Evolutionary conservation across 345 rosid species (phyloP).

Genomic region (Hibiscus trionum): DNA sequence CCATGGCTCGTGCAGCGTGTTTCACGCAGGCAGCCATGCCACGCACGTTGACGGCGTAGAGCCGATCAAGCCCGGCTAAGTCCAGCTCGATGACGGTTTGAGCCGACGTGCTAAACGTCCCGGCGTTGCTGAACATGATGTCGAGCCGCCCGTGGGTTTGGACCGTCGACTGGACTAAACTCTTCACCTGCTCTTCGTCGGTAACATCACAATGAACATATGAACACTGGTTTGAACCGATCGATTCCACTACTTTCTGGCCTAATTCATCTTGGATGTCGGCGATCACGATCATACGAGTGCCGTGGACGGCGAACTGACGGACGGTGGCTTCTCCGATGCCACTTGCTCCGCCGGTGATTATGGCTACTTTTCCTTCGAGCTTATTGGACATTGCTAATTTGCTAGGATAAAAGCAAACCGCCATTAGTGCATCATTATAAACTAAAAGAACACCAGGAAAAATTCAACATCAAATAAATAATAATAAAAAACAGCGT

Average conservation of each 20-base stretch:
- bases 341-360: background rate
- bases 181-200: conserved; percentile 7
- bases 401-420: too few relatives aligned
- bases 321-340: background rate
- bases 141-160: conserved; percentile 5
- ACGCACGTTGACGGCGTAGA: background rate
- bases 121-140: conserved; percentile 12
- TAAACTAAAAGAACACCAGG: too few relatives aligned
- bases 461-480: too few relatives aligned
- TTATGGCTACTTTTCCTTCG: background rate
- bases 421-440: too few relatives aligned
- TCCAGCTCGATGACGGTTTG: conserved; percentile 8
- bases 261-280: conserved; percentile 12
- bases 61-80: background rate
- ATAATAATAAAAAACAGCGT: too few relatives aligned
- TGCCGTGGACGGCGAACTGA: background rate
- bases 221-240: background rate
- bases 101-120: background rate
- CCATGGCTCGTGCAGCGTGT: conserved; percentile 8
- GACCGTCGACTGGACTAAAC: background rate
- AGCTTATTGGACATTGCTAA: background rate
- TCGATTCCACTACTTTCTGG: background rate
- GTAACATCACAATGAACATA: conserved; percentile 7
- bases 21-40: conserved; percentile 11
- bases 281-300: conserved; percentile 1